Conservation (phyloP, 345 rosid genomes). For the Combretum micranthum region DNA sequence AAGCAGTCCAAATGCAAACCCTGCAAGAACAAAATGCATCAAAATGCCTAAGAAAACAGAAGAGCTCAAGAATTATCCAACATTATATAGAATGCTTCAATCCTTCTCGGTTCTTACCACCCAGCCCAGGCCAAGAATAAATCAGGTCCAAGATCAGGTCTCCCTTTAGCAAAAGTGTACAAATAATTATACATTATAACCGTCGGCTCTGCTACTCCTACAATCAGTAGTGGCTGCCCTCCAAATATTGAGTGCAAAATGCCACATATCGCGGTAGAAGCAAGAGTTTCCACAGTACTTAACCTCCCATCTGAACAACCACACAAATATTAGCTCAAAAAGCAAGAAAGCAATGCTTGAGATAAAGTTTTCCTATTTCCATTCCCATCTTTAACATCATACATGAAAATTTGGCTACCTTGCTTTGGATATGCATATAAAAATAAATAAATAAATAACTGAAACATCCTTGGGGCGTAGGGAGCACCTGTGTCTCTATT, state of each 20-base stretch:
- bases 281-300: conserved; percentile 51
- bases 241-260: conserved; percentile 51
- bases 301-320: conserved; percentile 41
- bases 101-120: conserved; percentile 18
- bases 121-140: conserved; percentile 36
- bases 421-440: background rate
- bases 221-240: conserved; percentile 32
- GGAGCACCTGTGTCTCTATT: conserved; percentile 47
- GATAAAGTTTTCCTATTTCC: no score
- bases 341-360: no score
- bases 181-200: conserved; percentile 31
- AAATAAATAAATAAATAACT: no score
- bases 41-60: background rate
- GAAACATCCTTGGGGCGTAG: background rate
- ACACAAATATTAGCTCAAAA: background rate
- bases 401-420: no score
- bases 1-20: conserved; percentile 34
- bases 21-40: conserved; percentile 8
- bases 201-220: conserved; percentile 43
- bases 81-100: background rate
- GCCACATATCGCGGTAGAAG: conserved; percentile 59
- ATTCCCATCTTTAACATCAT: no score
- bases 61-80: background rate
- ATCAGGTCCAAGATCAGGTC: conserved; percentile 16
- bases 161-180: conserved; percentile 24